These are phyloP conservation scores for Tricholoma flavovirens DNA, from an alignment of 768 basidiomycete species.

Conservation along the genomic window DNA sequence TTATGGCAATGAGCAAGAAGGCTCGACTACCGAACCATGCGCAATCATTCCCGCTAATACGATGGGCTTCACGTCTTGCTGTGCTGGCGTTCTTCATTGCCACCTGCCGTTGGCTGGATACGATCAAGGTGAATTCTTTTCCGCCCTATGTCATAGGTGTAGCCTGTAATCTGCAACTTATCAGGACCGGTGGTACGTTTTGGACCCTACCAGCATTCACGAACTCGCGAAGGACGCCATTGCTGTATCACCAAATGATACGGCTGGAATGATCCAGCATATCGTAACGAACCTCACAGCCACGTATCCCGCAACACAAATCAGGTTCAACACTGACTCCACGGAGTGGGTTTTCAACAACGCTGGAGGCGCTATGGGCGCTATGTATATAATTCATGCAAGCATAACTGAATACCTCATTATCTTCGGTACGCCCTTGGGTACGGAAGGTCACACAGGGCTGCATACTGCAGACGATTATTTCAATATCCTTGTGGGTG, in stretches of 20 bases:
- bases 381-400: conserved; percentile 97
- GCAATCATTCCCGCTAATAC: conserved; percentile 11
- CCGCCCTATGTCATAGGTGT: not conserved
- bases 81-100: conserved; percentile 30
- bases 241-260: conserved; percentile 56
- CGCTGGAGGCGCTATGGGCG: conserved; percentile 96
- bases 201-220: conserved; percentile 69
- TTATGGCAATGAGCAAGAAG: not conserved
- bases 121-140: conserved; percentile 47
- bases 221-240: conserved; percentile 72
- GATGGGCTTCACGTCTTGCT: conserved; percentile 33
- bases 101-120: conserved; percentile 48
- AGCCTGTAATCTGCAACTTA: not conserved
- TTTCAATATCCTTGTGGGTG: conserved; percentile 91
- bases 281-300: conserved; percentile 76
- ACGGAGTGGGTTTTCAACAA: conserved; percentile 96
- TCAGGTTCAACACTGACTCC: conserved; percentile 50
- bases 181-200: conserved; percentile 83
- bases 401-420: conserved; percentile 96
- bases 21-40: not conserved
- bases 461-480: conserved; percentile 97
- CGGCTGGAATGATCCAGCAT: conserved; percentile 69
- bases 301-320: conserved; percentile 57
- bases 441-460: conserved; percentile 95
- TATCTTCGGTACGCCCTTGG: conserved; percentile 92